A percentile compares a stretch with the other conserved stretches of the same genome.
phyloP scores from a whole-genome alignment of 352 stramenopile genomes.

The Globisporangium viniferum region DNA sequence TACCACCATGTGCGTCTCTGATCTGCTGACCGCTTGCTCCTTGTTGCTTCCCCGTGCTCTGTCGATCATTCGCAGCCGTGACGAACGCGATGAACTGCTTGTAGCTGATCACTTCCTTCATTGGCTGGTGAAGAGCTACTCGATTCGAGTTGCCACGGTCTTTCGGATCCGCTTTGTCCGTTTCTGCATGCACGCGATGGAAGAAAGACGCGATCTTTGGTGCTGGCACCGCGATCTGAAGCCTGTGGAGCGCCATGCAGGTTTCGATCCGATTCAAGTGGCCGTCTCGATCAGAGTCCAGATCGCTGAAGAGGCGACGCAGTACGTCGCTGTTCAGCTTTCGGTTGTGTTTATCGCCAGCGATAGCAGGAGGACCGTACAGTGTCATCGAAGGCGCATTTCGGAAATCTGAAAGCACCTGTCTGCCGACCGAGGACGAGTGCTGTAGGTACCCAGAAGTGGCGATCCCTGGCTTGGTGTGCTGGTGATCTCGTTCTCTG shows the following conservation, averaged over 20 bases:
- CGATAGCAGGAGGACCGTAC: conserved; percentile 40
- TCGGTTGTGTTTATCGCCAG: not conserved
- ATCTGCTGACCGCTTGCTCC: conserved; percentile 6
- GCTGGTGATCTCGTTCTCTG: not conserved
- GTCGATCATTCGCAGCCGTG: conserved; percentile 39
- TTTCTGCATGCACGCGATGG: conserved; percentile 33
- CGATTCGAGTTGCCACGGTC: conserved; percentile 2
- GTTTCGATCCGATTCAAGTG: conserved; percentile 71
- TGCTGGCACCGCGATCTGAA: conserved; percentile 60
- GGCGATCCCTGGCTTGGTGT: not conserved
- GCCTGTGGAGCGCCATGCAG: conserved; percentile 66
- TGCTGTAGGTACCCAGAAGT: not conserved
- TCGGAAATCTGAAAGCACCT: conserved; percentile 71
- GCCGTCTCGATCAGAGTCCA: conserved; percentile 66
- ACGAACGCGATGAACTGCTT: conserved; percentile 77
- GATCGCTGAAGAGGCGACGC: conserved; percentile 72
- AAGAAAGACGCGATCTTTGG: conserved; percentile 70
- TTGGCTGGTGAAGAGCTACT: conserved; percentile 20
- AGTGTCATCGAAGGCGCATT: conserved; percentile 55
- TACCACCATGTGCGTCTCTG: not conserved
- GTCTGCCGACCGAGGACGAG: conserved; percentile 50
- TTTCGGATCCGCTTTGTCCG: not conserved
- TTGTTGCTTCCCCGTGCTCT: conserved; percentile 20
- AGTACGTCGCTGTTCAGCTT: conserved; percentile 53
- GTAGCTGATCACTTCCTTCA: conserved; percentile 72